Evolutionary conservation across 345 rosid genomes (phyloP), one percentile per base, ranked within the genome.

Genomic region (Arabis alpina): DNA sequence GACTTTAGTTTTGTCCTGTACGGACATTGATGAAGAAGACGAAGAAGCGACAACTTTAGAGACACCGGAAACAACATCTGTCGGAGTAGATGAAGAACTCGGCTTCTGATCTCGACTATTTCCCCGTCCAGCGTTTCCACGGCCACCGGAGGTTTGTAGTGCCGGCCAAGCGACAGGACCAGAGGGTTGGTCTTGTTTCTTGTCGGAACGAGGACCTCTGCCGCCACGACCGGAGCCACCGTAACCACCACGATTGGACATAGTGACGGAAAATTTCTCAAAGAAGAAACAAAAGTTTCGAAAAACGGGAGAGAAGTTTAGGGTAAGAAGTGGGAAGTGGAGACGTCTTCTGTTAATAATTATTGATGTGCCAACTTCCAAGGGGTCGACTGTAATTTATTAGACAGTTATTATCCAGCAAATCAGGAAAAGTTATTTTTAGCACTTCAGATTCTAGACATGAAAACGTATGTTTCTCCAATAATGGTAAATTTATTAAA

Each of bases 211-310:
- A 30, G 61, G 47, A 0, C 50, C 70, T 2, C 76, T 13, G 6
- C 73, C 28, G 3, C 62, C 55, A 2, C 60, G 57, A 2, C 66
- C 19, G 0, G 10, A 6, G 1, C 67, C 43, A 5, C 66, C 52
- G 66, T 60, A 42, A 28, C 67, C 67, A 37, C 76, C 76, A 36
- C 70, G 76, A 63, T 10, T 13, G 5, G 76, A 63, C 76, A 72
- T 72, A 36, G 44, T 8, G 11, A 5, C 48, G 41, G 11, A 55
- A 72, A 54, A 19, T 23, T 63, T 72, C 14, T 0, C 1, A 5
- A 27, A 25, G 76, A 36, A 72, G 63, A 15, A 63, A 63, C 11
- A 24, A 62, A 43, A 32, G 15, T 4, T 36, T 54, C 19, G 39
- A 54, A 14, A 44, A 23, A 3, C 7, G 24, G 32, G 6, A 16